Conservation (phyloP, 1,284 basidiomycete species). For the Takashimella tepidaria region DNA sequence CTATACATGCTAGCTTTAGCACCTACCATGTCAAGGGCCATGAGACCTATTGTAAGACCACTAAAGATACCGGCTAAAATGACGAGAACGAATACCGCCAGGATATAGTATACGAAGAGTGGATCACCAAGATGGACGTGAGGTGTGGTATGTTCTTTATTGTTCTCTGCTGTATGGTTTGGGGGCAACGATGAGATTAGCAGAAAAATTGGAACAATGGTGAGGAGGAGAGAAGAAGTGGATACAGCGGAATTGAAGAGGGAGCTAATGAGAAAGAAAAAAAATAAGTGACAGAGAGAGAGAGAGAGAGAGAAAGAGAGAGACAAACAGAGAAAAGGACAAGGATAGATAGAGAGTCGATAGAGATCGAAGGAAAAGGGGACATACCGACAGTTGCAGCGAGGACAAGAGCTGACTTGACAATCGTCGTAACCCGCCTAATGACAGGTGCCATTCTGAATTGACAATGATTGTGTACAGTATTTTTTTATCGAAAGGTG, state of each 20-base stretch:
- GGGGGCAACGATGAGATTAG: background rate
- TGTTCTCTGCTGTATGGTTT: background rate
- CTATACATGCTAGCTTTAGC: background rate
- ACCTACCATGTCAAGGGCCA: conserved; percentile 49
- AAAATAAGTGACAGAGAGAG: too few species aligned
- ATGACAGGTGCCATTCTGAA: background rate
- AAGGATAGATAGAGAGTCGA: too few species aligned
- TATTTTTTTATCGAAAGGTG: too few species aligned
- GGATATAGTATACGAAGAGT: conserved; percentile 29
- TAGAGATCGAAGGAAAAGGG: too few species aligned
- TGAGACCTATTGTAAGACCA: conserved; percentile 52
- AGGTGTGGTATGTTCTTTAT: background rate
- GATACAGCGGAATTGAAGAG: too few species aligned
- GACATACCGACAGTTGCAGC: background rate
- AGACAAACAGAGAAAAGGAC: too few species aligned
- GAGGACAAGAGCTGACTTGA: background rate
- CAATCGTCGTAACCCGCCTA: background rate
- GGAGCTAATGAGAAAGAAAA: too few species aligned
- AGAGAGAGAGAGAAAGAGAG: too few species aligned
- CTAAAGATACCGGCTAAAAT: conserved; percentile 50
- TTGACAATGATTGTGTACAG: background rate
- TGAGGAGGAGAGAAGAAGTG: too few species aligned
- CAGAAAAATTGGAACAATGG: too few species aligned
- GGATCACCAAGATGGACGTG: conserved; percentile 25
- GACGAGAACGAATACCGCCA: conserved; percentile 27